These are phyloP conservation scores for Sporothrix protearum DNA, from an alignment of 2,329 filamentous ascomycete genomes.

Conservation along the genomic window DNA sequence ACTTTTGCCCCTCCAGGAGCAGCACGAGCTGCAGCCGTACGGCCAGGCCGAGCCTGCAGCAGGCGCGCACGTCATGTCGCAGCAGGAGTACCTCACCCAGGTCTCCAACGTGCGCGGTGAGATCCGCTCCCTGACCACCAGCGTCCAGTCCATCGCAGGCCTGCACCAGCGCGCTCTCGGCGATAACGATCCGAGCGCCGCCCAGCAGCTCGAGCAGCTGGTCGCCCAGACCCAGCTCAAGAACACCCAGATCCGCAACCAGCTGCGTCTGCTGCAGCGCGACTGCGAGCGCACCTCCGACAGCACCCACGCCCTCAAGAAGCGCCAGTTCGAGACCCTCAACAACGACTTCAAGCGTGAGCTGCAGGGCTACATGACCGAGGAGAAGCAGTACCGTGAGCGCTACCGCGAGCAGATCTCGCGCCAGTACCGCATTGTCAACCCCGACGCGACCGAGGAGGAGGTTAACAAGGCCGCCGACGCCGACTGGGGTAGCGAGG, in stretches of 20 bases:
- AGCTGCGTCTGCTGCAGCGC: constrained; percentile 71
- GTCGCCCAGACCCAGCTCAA: constrained; percentile 67
- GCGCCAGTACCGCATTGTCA: constrained; percentile 76
- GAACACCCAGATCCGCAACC: constrained; percentile 72
- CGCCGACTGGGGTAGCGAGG: constrained; percentile 71
- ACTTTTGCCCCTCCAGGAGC: constrained; percentile 35
- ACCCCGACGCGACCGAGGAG: constrained; percentile 71
- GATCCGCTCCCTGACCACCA: constrained; percentile 62
- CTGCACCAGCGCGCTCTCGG: constrained; percentile 69
- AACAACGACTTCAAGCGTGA: constrained; percentile 70
- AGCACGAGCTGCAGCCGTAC: constrained; percentile 52
- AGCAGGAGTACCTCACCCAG: constrained; percentile 65
- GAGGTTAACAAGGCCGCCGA: constrained; percentile 68
- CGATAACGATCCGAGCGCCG: constrained; percentile 56
- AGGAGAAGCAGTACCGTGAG: constrained; percentile 67
- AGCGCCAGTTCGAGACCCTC: constrained; percentile 64
- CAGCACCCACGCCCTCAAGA: constrained; percentile 62
- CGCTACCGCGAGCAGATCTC: constrained; percentile 74
- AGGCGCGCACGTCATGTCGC: constrained; percentile 47
- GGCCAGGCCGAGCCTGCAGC: constrained; percentile 28
- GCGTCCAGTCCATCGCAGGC: constrained; percentile 64
- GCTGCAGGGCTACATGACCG: constrained; percentile 65
- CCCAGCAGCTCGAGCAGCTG: constrained; percentile 61
- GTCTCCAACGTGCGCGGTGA: constrained; percentile 64
- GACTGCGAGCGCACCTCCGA: constrained; percentile 64